Conservation (phyloP, 495 filamentous ascomycete species). For the Bombardia bombarda region DNA sequence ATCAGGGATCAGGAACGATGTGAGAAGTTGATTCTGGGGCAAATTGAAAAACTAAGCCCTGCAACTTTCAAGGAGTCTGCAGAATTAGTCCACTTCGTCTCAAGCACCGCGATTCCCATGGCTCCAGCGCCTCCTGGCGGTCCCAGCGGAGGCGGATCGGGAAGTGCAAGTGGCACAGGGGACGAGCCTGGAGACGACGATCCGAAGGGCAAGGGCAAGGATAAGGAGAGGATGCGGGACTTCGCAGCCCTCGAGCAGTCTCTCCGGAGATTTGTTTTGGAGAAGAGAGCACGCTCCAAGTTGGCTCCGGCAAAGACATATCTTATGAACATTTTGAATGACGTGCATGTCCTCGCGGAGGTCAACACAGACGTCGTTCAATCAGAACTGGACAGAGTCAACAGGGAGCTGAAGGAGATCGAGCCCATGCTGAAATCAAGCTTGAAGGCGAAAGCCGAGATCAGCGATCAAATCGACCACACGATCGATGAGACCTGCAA, state of each 20-base stretch:
- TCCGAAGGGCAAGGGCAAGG: conserved; percentile 82
- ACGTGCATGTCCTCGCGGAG: conserved; percentile 70
- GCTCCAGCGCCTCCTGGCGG: conserved; percentile 45
- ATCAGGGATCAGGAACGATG: conserved; percentile 79
- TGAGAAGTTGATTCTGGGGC: conserved; percentile 85
- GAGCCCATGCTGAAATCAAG: conserved; percentile 79
- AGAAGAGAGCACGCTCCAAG: conserved; percentile 91
- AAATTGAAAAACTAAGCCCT: conserved; percentile 76
- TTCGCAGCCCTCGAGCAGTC: conserved; percentile 85
- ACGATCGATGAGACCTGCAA: conserved; percentile 78
- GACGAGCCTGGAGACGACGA: conserved; percentile 55
- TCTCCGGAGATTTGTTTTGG: conserved; percentile 86
- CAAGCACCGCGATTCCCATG: conserved; percentile 85
- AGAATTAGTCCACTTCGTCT: conserved; percentile 95
- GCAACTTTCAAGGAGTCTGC: conserved; percentile 85
- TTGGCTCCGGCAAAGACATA: conserved; percentile 94
- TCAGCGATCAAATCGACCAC: conserved; percentile 71
- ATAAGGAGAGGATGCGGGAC: conserved; percentile 77
- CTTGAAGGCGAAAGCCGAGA: conserved; percentile 71
- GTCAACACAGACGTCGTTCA: conserved; percentile 86
- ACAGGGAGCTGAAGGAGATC: conserved; percentile 68
- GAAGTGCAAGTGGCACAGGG: conserved; percentile 45
- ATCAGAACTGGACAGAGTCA: conserved; percentile 77
- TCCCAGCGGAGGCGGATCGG: conserved; percentile 51
- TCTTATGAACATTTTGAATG: conserved; percentile 84